Evolutionary conservation across 371 early-diverging fungal species (phyloP).

Genomic region (Blyttiomyces sp.): DNA sequence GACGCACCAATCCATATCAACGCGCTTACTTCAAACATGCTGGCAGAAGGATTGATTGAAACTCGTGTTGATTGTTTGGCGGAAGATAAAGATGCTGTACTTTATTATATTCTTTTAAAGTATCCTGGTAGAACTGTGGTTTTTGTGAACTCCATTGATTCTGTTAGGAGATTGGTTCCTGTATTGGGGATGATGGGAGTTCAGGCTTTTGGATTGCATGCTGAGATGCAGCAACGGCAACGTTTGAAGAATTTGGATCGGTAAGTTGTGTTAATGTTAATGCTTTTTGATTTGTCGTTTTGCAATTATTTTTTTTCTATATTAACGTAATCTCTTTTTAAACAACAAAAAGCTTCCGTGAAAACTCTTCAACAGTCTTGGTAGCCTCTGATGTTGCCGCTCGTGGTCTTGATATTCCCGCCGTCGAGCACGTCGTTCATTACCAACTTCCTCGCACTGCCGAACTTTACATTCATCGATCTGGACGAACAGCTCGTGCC

Average conservation of each 20-base stretch:
- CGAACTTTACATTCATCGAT: constrained; percentile 81
- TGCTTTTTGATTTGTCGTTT: neutral
- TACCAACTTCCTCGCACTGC: constrained; percentile 90
- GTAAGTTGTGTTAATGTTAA: constrained; percentile 13
- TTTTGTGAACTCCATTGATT: constrained; percentile 93
- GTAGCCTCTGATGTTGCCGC: constrained; percentile 88
- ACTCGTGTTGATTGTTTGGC: constrained; percentile 78
- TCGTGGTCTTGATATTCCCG: constrained; percentile 92
- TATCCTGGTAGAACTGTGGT: constrained; percentile 89
- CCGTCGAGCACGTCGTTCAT: constrained; percentile 96
- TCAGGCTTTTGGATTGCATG: constrained; percentile 75
- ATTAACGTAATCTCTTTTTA: neutral
- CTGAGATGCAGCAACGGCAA: constrained; percentile 93
- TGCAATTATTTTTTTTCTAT: neutral
- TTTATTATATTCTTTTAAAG: constrained; percentile 80
- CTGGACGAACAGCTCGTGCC: constrained; percentile 85
- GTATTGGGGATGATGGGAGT: constrained; percentile 70
- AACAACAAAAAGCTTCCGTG: constrained; percentile 20
- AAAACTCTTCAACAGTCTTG: constrained; percentile 44
- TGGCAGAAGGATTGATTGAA: constrained; percentile 71
- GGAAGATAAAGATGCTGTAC: constrained; percentile 81
- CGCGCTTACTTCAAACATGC: constrained; percentile 47
- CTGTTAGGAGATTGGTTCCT: constrained; percentile 81
- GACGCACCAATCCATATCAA: constrained; percentile 67
- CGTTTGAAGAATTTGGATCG: constrained; percentile 88